Evolutionary conservation across 495 filamentous ascomycete genomes (phyloP).

Genomic region (Aspergillus biplanus): DNA sequence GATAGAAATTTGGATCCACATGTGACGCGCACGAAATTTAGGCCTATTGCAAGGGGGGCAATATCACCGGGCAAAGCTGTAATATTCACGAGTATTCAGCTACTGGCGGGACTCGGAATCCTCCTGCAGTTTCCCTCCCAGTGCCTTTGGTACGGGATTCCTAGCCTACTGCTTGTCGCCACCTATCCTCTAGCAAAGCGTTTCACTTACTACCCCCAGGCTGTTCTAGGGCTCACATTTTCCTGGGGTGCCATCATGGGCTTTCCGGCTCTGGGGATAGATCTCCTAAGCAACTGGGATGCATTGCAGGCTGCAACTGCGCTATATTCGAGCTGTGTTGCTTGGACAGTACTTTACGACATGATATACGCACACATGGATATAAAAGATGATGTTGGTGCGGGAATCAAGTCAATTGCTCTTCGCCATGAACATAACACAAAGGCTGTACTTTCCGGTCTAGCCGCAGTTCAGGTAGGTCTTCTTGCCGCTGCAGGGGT

Average conservation of each 20-base stretch:
- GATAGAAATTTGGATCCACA: conserved; percentile 90
- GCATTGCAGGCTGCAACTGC: conserved; percentile 69
- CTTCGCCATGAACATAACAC: conserved; percentile 86
- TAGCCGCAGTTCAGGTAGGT: conserved; percentile 77
- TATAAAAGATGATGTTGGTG: conserved; percentile 89
- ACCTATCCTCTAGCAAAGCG: conserved; percentile 92
- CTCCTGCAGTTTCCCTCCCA: conserved; percentile 83
- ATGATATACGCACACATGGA: conserved; percentile 99
- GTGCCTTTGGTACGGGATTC: conserved; percentile 87
- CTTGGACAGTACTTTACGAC: conserved; percentile 96
- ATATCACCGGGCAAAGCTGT: conserved; percentile 74
- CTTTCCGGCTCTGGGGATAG: conserved; percentile 87
- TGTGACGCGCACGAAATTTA: conserved; percentile 82
- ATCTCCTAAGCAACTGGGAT: conserved; percentile 67
- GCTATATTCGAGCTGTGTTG: conserved; percentile 83
- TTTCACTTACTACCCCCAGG: conserved; percentile 92
- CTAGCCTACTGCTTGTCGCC: conserved; percentile 78
- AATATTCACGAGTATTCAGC: conserved; percentile 79
- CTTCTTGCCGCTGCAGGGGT: conserved; percentile 77
- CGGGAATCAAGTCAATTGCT: conserved; percentile 94
- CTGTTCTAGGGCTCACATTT: conserved; percentile 89
- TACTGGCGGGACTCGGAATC: conserved; percentile 78
- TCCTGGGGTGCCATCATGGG: conserved; percentile 98
- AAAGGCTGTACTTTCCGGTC: conserved; percentile 77
- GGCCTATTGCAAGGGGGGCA: conserved; percentile 87